Conservation (phyloP, 2,329 filamentous ascomycete genomes). For the Aspergillus floridensis region DNA sequence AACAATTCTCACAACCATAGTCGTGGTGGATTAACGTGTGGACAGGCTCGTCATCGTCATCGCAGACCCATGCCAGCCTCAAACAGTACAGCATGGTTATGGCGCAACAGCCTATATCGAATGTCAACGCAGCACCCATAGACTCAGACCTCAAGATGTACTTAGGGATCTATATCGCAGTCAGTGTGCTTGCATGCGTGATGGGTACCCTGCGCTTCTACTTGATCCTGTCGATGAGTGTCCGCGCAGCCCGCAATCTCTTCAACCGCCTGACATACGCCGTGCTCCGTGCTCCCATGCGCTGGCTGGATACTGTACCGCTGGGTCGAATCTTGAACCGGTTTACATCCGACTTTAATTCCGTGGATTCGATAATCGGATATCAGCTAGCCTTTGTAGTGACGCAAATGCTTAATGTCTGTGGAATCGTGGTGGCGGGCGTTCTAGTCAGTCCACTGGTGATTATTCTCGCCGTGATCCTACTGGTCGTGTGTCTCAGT, state of each 20-base stretch:
- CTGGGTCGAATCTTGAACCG: slow-evolving; percentile 72
- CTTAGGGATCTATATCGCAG: background rate
- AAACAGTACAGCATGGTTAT: background rate
- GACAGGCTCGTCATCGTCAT: background rate
- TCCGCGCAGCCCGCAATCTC: slow-evolving; percentile 66
- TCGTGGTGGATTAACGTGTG: background rate
- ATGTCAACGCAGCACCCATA: background rate
- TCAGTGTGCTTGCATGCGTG: slow-evolving; percentile 56
- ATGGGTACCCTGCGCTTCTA: slow-evolving; percentile 48
- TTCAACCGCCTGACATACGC: slow-evolving; percentile 66
- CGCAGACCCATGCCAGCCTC: background rate
- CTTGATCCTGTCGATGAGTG: slow-evolving; percentile 59
- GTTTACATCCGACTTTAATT: slow-evolving; percentile 72
- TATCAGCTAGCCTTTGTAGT: slow-evolving; percentile 63
- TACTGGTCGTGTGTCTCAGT: slow-evolving; percentile 57
- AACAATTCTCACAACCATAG: background rate
- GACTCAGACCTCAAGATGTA: background rate
- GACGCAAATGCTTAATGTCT: background rate
- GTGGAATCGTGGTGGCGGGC: slow-evolving; percentile 4
- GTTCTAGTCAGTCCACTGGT: slow-evolving; percentile 60
- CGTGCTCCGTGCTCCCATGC: slow-evolving; percentile 66
- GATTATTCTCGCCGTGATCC: slow-evolving; percentile 58
- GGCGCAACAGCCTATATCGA: background rate
- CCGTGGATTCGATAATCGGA: slow-evolving; percentile 65
- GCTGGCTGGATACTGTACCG: slow-evolving; percentile 76